phyloP scores from a whole-genome alignment of 2,329 filamentous ascomycete species.

The Cladosporium sp. region DNA sequence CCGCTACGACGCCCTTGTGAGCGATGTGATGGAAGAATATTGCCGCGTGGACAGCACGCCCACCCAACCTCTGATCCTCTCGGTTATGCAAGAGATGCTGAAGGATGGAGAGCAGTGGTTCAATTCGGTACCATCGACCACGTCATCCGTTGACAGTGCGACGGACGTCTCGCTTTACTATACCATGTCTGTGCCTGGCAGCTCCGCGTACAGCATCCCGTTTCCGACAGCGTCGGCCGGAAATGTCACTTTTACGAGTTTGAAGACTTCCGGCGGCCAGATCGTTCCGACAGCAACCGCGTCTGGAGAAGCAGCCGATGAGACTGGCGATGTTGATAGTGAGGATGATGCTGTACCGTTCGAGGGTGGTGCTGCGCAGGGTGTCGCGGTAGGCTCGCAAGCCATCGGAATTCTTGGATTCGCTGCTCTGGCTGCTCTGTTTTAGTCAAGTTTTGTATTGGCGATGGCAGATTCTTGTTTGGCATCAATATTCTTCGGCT shows the following conservation, averaged over 20 bases:
- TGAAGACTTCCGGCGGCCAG: background rate
- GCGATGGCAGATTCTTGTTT: background rate
- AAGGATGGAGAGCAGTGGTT: too few species aligned
- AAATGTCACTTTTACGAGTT: background rate
- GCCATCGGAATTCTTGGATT: background rate
- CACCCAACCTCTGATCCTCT: background rate
- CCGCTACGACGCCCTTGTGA: background rate
- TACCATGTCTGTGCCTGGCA: background rate
- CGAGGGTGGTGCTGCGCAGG: background rate
- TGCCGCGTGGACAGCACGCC: background rate
- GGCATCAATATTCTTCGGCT: background rate
- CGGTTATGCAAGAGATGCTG: too few species aligned
- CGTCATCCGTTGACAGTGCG: background rate
- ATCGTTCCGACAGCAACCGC: background rate
- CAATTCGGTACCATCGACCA: background rate
- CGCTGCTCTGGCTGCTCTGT: background rate
- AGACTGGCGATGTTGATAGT: background rate
- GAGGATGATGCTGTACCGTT: background rate
- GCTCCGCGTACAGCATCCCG: background rate
- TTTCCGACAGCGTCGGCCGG: background rate
- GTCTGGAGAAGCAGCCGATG: background rate
- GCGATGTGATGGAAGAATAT: background rate
- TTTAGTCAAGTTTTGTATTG: background rate
- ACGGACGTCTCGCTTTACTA: conserved; percentile 1
- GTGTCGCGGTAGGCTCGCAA: background rate